Conservation (phyloP, 768 basidiomycete species). For the Porpolomopsis calyptriformis region DNA sequence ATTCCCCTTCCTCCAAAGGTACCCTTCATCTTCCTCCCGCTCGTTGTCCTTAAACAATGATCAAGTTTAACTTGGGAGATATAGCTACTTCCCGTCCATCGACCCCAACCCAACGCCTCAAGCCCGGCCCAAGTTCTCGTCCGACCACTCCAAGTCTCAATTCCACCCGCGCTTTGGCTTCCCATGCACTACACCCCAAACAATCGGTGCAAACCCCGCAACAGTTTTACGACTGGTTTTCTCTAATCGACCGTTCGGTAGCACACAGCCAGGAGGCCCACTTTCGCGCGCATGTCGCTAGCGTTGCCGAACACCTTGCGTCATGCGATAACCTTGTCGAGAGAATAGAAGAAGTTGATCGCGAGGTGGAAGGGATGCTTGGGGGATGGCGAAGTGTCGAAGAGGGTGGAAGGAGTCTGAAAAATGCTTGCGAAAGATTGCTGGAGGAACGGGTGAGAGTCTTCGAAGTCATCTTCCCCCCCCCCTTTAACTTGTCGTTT, state of each 20-base stretch:
- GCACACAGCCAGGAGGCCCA: conserved; percentile 91
- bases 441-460: conserved; percentile 76
- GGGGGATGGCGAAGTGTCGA: conserved; percentile 82
- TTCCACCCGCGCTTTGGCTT: neutral
- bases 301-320: conserved; percentile 62
- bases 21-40: conserved; percentile 5
- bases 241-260: conserved; percentile 79
- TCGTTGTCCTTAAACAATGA: conserved; percentile 8
- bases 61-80: conserved; percentile 23
- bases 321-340: conserved; percentile 70
- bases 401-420: conserved; percentile 81
- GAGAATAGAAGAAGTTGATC: conserved; percentile 62
- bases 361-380: conserved; percentile 70
- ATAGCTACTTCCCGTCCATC: conserved; percentile 21
- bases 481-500: neutral
- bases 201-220: conserved; percentile 82
- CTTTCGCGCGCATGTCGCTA: conserved; percentile 75
- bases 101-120: conserved; percentile 35
- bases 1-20: conserved; percentile 71
- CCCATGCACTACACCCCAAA: conserved; percentile 58
- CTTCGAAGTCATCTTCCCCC: neutral
- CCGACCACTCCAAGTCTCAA: conserved; percentile 34
- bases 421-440: conserved; percentile 83
- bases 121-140: conserved; percentile 21
- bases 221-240: conserved; percentile 96